These are phyloP conservation scores for Pestalotiopsis sp. DNA, from an alignment of 2,329 filamentous ascomycete species.

Conservation along the genomic window DNA sequence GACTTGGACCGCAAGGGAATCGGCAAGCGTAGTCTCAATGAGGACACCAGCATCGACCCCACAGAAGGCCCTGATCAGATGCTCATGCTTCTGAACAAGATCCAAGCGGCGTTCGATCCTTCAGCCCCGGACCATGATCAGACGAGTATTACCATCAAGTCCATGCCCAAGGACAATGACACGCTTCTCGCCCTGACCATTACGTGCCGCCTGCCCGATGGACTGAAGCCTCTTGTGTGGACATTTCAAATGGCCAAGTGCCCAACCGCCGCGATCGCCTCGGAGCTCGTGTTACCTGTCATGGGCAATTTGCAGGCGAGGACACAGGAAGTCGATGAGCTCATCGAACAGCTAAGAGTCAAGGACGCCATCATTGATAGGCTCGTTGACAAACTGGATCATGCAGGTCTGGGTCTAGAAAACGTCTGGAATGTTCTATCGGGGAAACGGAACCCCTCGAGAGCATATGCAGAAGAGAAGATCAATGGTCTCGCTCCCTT, in stretches of 20 bases:
- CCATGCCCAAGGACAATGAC: constrained; percentile 34
- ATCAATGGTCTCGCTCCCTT: constrained; percentile 57
- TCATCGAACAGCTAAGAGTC: constrained; percentile 45
- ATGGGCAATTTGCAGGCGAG: constrained; percentile 47
- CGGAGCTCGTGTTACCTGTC: constrained; percentile 54
- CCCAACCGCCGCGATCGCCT: constrained; percentile 43
- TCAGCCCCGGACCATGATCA: constrained; percentile 45
- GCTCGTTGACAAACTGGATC: constrained; percentile 57
- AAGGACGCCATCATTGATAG: constrained; percentile 56
- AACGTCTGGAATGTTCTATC: constrained; percentile 55
- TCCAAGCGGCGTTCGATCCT: constrained; percentile 55
- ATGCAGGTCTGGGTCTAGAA: constrained; percentile 53
- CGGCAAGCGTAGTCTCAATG: constrained; percentile 60
- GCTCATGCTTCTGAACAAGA: constrained; percentile 65
- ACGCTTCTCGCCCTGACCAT: constrained; percentile 55
- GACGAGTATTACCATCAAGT: constrained; percentile 47
- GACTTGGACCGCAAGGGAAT: constrained; percentile 63
- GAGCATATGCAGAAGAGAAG: constrained; percentile 47
- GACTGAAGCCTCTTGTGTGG: constrained; percentile 63
- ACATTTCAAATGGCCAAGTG: constrained; percentile 57
- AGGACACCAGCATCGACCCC: constrained; percentile 74
- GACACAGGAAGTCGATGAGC: constrained; percentile 42
- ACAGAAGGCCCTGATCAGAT: constrained; percentile 67
- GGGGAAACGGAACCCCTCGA: constrained; percentile 48
- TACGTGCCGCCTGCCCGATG: constrained; percentile 58